phyloP scores from a whole-genome alignment of 257 asterid species.

The Schizonepeta tenuifolia region DNA sequence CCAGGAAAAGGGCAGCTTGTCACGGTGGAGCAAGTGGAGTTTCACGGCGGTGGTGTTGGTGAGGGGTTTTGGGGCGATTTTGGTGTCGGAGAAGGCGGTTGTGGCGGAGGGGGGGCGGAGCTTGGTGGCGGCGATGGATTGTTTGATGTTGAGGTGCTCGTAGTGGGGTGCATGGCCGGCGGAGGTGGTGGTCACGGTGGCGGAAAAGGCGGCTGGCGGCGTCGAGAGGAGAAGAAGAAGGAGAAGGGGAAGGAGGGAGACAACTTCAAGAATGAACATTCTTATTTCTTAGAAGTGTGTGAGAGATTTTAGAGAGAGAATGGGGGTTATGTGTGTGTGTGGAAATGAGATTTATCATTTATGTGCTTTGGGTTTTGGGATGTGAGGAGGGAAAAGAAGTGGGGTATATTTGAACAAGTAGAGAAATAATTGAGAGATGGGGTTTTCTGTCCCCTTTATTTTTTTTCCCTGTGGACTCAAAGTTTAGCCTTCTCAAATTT shows the following conservation, averaged over 20 bases:
- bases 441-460: constrained; percentile 20
- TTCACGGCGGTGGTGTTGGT: constrained; percentile 37
- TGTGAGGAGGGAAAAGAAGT: constrained; percentile 3
- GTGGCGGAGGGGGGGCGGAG: constrained; percentile 36
- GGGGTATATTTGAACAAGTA: constrained; percentile 20
- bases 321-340: too few species aligned
- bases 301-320: constrained; percentile 25
- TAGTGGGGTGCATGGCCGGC: constrained; percentile 76
- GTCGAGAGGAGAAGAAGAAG: constrained; percentile 38
- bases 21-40: constrained; percentile 68
- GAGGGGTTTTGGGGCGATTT: constrained; percentile 14
- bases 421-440: constrained; percentile 53
- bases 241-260: background rate
- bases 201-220: constrained; percentile 20
- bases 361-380: constrained; percentile 55
- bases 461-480: constrained; percentile 18
- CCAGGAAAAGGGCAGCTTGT: constrained; percentile 54
- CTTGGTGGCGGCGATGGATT: constrained; percentile 50
- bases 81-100: constrained; percentile 27
- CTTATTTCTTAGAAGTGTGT: background rate
- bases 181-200: constrained; percentile 59
- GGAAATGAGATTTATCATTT: constrained; percentile 24
- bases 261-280: constrained; percentile 25
- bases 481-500: background rate
- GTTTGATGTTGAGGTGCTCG: constrained; percentile 63